Evolutionary conservation across 202 grass and related monocot species (phyloP).

Genomic region (Eragrostis tef): DNA sequence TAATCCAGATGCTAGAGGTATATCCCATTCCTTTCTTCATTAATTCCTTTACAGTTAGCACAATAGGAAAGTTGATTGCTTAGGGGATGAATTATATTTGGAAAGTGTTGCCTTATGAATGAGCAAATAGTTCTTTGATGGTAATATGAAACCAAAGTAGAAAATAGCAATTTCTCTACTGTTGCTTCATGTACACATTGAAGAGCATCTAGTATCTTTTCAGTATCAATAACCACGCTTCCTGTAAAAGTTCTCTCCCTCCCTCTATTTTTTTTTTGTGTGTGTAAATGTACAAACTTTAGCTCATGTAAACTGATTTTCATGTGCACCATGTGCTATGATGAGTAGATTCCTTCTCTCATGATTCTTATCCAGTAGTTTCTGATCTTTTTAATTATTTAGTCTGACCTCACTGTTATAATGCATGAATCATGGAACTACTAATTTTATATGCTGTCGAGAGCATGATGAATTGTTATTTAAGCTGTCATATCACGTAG

Average conservation of each 20-base stretch:
- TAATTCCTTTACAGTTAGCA: slow-evolving; percentile 9
- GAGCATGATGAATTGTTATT: no score
- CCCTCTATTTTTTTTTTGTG: not conserved
- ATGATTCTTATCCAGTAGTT: slow-evolving; percentile 17
- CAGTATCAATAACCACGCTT: slow-evolving; percentile 6
- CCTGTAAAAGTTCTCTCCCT: not conserved
- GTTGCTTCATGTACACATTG: not conserved
- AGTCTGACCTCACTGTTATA: slow-evolving; percentile 36
- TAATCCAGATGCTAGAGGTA: slow-evolving; percentile 53
- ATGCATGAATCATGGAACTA: slow-evolving; percentile 7
- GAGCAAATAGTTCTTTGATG: not conserved
- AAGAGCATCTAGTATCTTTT: not conserved
- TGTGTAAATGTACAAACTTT: slow-evolving; percentile 13
- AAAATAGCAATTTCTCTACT: slow-evolving; percentile 26
- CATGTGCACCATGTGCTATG: not conserved
- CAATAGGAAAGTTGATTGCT: slow-evolving; percentile 40
- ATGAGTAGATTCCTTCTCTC: not conserved
- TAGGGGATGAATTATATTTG: slow-evolving; percentile 35
- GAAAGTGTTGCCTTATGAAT: slow-evolving; percentile 30
- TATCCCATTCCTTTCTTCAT: slow-evolving; percentile 33
- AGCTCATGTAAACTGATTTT: slow-evolving; percentile 10
- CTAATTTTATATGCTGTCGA: not conserved
- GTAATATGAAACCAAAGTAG: slow-evolving; percentile 35
- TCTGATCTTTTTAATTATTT: slow-evolving; percentile 28
- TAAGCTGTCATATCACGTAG: no score